phyloP scores from a whole-genome alignment of 1,284 basidiomycete genomes.

The Fomitopsis schrenkii region DNA sequence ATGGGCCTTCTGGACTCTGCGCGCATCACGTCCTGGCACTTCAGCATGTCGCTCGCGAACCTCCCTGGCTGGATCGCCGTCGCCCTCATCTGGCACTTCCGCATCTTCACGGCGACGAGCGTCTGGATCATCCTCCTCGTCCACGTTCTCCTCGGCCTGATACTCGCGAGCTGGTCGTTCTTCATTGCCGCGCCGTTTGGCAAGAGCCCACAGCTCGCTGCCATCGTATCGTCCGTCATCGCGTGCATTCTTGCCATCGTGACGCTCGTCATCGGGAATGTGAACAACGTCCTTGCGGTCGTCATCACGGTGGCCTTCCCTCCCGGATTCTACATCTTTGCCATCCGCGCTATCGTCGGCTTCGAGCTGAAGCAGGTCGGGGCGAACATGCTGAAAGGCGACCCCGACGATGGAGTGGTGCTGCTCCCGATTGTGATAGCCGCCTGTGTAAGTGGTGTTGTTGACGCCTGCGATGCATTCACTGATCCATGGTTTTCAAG shows the following conservation, averaged over 20 bases:
- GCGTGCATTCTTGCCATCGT: constrained; percentile 65
- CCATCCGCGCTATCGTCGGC: constrained; percentile 60
- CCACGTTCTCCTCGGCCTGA: constrained; percentile 64
- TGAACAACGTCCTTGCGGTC: constrained; percentile 44
- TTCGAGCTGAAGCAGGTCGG: constrained; percentile 57
- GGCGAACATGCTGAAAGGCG: constrained; percentile 47
- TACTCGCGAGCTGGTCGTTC: constrained; percentile 67
- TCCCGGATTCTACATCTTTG: constrained; percentile 70
- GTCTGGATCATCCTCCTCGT: constrained; percentile 57
- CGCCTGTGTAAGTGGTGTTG: constrained; percentile 46
- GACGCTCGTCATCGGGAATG: constrained; percentile 50
- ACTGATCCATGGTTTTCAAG: constrained; percentile 28
- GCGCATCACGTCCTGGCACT: constrained; percentile 66
- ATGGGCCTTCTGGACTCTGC: constrained; percentile 72
- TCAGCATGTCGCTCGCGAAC: constrained; percentile 50
- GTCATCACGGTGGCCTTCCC: constrained; percentile 72
- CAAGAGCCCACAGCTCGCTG: constrained; percentile 70
- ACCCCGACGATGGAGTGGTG: constrained; percentile 53
- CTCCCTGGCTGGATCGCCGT: constrained; percentile 66
- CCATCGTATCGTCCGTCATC: constrained; percentile 61
- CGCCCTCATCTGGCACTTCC: constrained; percentile 57
- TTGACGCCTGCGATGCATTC: neutral
- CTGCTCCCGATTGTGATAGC: constrained; percentile 60
- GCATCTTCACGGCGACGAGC: constrained; percentile 63
- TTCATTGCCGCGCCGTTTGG: constrained; percentile 68